Conservation (phyloP, 495 filamentous ascomycete species). For the Penicillium coffeae region DNA sequence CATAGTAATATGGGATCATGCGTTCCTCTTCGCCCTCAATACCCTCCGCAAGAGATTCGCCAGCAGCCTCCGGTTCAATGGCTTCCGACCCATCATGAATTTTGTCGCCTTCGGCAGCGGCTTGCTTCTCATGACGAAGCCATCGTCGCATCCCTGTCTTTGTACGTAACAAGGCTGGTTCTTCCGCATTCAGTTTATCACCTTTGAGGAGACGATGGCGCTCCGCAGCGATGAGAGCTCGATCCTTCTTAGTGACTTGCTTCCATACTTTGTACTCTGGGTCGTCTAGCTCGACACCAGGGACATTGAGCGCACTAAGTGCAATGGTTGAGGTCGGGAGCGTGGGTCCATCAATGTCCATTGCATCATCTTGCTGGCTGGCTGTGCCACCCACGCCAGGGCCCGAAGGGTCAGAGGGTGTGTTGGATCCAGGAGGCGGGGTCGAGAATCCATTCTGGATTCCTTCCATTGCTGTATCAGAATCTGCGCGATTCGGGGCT, state of each 20-base stretch:
- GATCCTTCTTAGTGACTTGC: slow-evolving; percentile 94
- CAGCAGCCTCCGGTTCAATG: slow-evolving; percentile 41
- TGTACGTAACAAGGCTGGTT: slow-evolving; percentile 78
- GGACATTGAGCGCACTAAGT: slow-evolving; percentile 42
- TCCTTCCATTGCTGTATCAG: slow-evolving; percentile 59
- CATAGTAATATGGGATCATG: slow-evolving; percentile 88
- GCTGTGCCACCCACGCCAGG: slow-evolving; percentile 48
- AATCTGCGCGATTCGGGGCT: slow-evolving; percentile 55
- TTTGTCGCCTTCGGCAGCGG: slow-evolving; percentile 50
- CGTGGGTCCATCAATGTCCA: slow-evolving; percentile 70
- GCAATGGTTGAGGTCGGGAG: slow-evolving; percentile 52
- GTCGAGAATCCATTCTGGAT: slow-evolving; percentile 82
- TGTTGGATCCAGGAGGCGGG: slow-evolving; percentile 70
- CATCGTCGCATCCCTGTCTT: slow-evolving; percentile 77
- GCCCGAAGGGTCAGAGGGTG: slow-evolving; percentile 72
- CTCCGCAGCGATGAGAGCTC: slow-evolving; percentile 76
- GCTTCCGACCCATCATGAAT: slow-evolving; percentile 47
- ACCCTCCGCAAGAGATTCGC: slow-evolving; percentile 81
- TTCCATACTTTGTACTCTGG: slow-evolving; percentile 97
- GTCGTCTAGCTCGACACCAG: slow-evolving; percentile 63
- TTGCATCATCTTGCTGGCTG: slow-evolving; percentile 73
- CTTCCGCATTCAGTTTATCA: slow-evolving; percentile 79
- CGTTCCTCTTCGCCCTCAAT: slow-evolving; percentile 82
- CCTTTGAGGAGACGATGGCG: slow-evolving; percentile 79
- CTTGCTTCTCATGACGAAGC: slow-evolving; percentile 67